These are phyloP conservation scores for Rubia yunnanensis DNA, from an alignment of 257 asterid species.

Conservation along the genomic window DNA sequence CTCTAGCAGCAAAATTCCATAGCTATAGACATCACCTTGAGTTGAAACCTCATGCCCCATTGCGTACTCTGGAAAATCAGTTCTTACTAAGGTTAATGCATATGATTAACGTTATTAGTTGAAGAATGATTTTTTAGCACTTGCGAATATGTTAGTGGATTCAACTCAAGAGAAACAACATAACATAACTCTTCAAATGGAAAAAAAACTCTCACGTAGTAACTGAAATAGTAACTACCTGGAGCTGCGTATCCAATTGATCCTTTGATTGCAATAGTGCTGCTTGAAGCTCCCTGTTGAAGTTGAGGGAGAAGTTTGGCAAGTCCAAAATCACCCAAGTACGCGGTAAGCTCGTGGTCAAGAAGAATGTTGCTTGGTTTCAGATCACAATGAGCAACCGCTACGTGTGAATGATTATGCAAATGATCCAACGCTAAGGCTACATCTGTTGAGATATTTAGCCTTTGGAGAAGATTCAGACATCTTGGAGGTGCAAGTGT, in stretches of 20 bases:
- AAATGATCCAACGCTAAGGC: slow-evolving; percentile 21
- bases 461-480: not conserved
- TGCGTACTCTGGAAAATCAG: slow-evolving; percentile 51
- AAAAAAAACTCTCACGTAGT: not conserved
- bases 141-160: too few relatives aligned
- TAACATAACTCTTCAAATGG: too few relatives aligned
- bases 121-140: too few relatives aligned
- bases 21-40: slow-evolving; percentile 73
- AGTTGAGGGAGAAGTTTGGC: slow-evolving; percentile 26
- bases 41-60: slow-evolving; percentile 77
- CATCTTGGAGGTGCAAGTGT: not conserved
- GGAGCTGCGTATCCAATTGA: slow-evolving; percentile 85
- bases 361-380: slow-evolving; percentile 85
- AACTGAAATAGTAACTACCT: slow-evolving; percentile 26
- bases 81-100: not conserved
- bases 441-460: not conserved
- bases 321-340: slow-evolving; percentile 75
- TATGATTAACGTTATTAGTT: too few relatives aligned
- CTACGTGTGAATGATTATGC: slow-evolving; percentile 64
- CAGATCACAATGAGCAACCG: slow-evolving; percentile 72
- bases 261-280: slow-evolving; percentile 30
- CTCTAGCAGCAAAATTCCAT: slow-evolving; percentile 62
- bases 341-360: slow-evolving; percentile 56
- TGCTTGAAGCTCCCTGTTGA: too few relatives aligned
- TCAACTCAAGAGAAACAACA: too few relatives aligned